Evolutionary conservation across 495 filamentous ascomycete genomes (phyloP).

Genomic region (Penicillium psychrofluorescens): DNA sequence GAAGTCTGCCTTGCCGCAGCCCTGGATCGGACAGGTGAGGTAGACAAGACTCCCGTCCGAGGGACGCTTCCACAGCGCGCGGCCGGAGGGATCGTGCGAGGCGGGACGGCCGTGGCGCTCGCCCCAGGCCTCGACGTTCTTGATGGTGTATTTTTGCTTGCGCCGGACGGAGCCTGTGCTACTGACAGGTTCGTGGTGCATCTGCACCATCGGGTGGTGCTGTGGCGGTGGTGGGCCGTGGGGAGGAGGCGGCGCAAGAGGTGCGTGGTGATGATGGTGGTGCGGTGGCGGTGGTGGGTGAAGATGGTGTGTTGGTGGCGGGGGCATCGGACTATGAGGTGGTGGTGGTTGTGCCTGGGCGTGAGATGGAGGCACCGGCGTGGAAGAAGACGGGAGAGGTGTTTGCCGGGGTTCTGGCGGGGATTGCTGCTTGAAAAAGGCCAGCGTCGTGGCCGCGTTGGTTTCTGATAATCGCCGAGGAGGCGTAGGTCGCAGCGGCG

Average conservation of each 20-base stretch:
- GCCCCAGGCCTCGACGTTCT: constrained; percentile 44
- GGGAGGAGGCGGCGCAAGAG: constrained; percentile 9
- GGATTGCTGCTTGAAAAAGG: constrained; percentile 45
- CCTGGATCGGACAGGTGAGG: constrained; percentile 35
- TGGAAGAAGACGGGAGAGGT: constrained; percentile 24
- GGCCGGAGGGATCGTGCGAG: constrained; percentile 37
- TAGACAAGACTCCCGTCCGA: constrained; percentile 42
- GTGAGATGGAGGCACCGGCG: constrained; percentile 16
- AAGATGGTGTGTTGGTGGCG: constrained; percentile 4
- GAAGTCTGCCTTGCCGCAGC: constrained; percentile 40
- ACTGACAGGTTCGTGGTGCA: constrained; percentile 21
- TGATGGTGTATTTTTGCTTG: constrained; percentile 46
- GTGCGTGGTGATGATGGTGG: neutral
- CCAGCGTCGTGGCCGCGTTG: constrained; percentile 43
- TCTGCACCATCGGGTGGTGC: constrained; percentile 21
- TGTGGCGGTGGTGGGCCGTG: constrained; percentile 8
- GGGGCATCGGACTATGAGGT: constrained; percentile 4
- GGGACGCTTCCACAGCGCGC: constrained; percentile 39
- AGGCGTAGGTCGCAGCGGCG: constrained; percentile 35
- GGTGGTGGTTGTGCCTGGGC: constrained; percentile 17
- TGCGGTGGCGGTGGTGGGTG: constrained; percentile 6
- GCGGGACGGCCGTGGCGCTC: constrained; percentile 41
- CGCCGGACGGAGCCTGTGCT: constrained; percentile 29
- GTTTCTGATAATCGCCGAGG: constrained; percentile 41
- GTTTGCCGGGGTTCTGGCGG: constrained; percentile 37